phyloP scores from a whole-genome alignment of 768 basidiomycete species.

The Nidularia sp. region DNA sequence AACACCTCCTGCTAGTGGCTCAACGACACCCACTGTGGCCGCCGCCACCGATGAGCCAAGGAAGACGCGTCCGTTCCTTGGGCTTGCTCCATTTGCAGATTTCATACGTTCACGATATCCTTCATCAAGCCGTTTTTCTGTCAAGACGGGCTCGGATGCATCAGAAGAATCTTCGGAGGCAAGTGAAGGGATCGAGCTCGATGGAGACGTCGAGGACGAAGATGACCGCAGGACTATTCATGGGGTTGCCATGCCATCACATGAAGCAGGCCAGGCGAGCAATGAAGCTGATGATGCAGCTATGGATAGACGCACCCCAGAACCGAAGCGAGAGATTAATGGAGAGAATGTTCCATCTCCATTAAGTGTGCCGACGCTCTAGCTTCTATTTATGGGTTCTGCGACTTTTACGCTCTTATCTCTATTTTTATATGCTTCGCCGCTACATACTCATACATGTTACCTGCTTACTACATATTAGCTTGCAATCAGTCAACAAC shows the following conservation, averaged over 20 bases:
- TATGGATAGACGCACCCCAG: too few relatives aligned
- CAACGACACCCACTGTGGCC: constrained; percentile 51
- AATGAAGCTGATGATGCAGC: neutral
- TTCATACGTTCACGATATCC: constrained; percentile 62
- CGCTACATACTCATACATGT: too few relatives aligned
- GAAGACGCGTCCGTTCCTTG: constrained; percentile 47
- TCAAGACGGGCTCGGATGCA: constrained; percentile 9
- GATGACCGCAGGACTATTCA: constrained; percentile 43
- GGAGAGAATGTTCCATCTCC: too few relatives aligned
- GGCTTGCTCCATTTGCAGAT: constrained; percentile 58
- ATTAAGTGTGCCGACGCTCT: too few relatives aligned
- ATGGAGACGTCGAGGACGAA: constrained; percentile 13
- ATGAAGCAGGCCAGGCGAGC: constrained; percentile 7
- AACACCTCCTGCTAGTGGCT: constrained; percentile 50
- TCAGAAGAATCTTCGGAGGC: constrained; percentile 1
- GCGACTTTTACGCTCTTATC: too few relatives aligned
- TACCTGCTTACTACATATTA: too few relatives aligned
- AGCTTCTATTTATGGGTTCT: too few relatives aligned
- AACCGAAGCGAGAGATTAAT: too few relatives aligned
- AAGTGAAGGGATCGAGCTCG: constrained; percentile 3
- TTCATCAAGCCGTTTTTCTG: constrained; percentile 29
- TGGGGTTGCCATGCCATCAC: constrained; percentile 24
- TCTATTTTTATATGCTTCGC: too few relatives aligned
- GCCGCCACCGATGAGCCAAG: constrained; percentile 28
- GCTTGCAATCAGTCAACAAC: too few relatives aligned